These are phyloP conservation scores for Discostella stelligera DNA, from an alignment of 352 stramenopile genomes.

Conservation along the genomic window DNA sequence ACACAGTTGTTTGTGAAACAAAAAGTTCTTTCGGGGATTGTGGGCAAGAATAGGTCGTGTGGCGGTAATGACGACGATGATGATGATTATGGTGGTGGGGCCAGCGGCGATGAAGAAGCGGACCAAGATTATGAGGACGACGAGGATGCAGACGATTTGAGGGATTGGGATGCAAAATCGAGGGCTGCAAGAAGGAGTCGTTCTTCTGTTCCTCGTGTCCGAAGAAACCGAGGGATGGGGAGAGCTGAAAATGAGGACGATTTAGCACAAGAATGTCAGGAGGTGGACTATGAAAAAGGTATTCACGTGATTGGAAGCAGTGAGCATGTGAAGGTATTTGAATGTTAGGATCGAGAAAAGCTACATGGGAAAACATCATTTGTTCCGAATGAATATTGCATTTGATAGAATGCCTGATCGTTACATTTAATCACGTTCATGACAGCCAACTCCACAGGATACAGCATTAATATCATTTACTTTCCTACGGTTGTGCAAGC, in stretches of 20 bases:
- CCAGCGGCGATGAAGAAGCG: too few relatives aligned
- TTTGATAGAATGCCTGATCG: neutral
- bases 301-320: neutral
- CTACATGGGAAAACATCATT: neutral
- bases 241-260: neutral
- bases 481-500: constrained; percentile 48
- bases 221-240: neutral
- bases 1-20: neutral
- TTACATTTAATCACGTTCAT: neutral
- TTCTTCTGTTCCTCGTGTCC: neutral
- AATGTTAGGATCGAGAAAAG: neutral
- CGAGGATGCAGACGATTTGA: too few relatives aligned
- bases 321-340: neutral
- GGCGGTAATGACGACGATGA: neutral
- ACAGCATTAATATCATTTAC: neutral
- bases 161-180: too few relatives aligned
- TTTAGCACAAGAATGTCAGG: neutral
- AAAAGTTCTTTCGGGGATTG: neutral
- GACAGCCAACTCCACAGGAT: neutral
- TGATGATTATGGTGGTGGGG: too few relatives aligned
- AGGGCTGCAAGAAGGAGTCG: neutral
- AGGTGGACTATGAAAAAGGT: neutral
- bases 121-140: too few relatives aligned
- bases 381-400: neutral
- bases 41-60: neutral